A percentile compares a stretch with the other conserved stretches of the same genome.
phyloP scores from a whole-genome alignment of 352 stramenopile species.

The Elongisporangium undulatum region DNA sequence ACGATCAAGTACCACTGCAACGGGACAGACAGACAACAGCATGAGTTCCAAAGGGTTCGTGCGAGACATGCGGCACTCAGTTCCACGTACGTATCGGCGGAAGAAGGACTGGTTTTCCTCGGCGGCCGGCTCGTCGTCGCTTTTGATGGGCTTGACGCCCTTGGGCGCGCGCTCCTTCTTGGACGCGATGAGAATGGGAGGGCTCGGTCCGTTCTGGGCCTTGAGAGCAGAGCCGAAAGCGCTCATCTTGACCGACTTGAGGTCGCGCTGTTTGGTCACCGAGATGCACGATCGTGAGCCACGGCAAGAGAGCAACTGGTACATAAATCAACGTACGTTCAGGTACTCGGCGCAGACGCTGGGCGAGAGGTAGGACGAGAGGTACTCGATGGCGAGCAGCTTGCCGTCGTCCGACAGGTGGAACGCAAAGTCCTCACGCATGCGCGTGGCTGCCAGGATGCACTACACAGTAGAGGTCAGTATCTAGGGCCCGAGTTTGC shows the following conservation, averaged over 20 bases:
- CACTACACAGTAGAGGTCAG: slow-evolving; percentile 22
- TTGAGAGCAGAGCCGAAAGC: slow-evolving; percentile 54
- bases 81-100: slow-evolving; percentile 73
- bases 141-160: slow-evolving; percentile 67
- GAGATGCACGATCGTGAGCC: neutral
- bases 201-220: slow-evolving; percentile 58
- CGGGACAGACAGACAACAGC: slow-evolving; percentile 3
- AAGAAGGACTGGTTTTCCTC: slow-evolving; percentile 79
- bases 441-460: slow-evolving; percentile 60
- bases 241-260: slow-evolving; percentile 59
- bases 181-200: slow-evolving; percentile 53
- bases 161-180: slow-evolving; percentile 64
- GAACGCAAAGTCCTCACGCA: slow-evolving; percentile 82
- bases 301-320: neutral
- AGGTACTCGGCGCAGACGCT: slow-evolving; percentile 41
- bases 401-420: slow-evolving; percentile 74
- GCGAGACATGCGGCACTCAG: neutral
- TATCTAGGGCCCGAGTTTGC: neutral
- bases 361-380: slow-evolving; percentile 48
- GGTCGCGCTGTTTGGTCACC: slow-evolving; percentile 20
- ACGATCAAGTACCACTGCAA: slow-evolving; percentile 84
- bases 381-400: slow-evolving; percentile 78
- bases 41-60: slow-evolving; percentile 2
- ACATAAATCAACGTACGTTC: slow-evolving; percentile 26
- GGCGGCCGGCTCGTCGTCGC: slow-evolving; percentile 50